Base-by-base conservation (phyloP, 805 yeast species). In the Metschnikowia noctiluminum region DNA sequence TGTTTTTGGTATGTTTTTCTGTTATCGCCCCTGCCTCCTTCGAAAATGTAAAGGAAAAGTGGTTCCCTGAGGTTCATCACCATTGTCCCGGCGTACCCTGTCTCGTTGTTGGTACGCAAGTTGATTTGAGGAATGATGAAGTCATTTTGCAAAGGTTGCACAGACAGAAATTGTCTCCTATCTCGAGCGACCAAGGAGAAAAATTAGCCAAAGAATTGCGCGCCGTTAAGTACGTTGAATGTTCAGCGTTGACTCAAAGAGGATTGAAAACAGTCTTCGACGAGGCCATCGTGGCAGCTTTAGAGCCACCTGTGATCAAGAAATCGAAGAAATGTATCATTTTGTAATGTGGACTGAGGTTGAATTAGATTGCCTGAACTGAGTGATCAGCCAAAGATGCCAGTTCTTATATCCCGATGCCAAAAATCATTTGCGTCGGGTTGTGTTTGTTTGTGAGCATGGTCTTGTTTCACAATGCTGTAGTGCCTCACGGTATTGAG, bases 31-130 rank as follows among this genome's bases (percentile, higher is more conserved):
- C 98, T 32, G 95, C 99, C 35, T 85, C 96, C 16, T 94, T 92
- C 69, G 98, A 94, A 71, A 92, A 92, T 73, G 98, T 94, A 45
- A 87, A 89, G 68, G 98, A 94, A 73, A 92, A 92, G 73, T 92
- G 99, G 99, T 87, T 91, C 74, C 98, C 98, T 30, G 99, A 92
- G 69, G 96, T 94, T 53, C 80, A 77, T 59, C 97, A 91, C 68
- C 97, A 92, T 71, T 95, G 98, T 64, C 96, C 96, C n/a, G 97
- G 96, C 52, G 97, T 91, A 41, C 97, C 98, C 21, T 92, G 97
- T 62, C 80, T 92, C 59, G 89, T 92, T 64, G 98, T 92, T 38
- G 99, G 99, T 57, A 94, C 98, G 11, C 98, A 92, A 72, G 84
- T 89, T 49, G 99, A 92, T 76, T 78, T 92, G 62, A 85, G 98